These are phyloP conservation scores for Aurantiochytrium sp. DNA, from an alignment of 108 stramenopile genomes.

Conservation along the genomic window DNA sequence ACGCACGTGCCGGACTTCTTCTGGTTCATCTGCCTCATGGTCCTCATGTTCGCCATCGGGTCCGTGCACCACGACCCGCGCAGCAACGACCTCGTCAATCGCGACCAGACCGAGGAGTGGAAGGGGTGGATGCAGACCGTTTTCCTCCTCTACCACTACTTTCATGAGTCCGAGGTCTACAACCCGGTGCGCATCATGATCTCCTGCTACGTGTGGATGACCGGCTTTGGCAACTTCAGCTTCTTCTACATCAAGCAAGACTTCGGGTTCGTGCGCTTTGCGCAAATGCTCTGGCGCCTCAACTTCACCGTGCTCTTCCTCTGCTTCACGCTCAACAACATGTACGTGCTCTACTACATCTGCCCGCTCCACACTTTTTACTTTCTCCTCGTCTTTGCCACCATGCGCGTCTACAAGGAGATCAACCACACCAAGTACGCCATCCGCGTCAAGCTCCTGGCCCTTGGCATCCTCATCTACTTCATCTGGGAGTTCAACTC, in stretches of 20 bases:
- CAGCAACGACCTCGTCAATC: slow-evolving; percentile 65
- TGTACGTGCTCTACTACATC: slow-evolving; percentile 95
- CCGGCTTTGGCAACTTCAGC: slow-evolving; percentile 93
- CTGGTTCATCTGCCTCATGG: slow-evolving; percentile 50
- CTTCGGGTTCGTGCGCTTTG: slow-evolving; percentile 77
- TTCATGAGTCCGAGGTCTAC: slow-evolving; percentile 87
- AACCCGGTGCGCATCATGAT: slow-evolving; percentile 92
- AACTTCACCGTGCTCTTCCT: slow-evolving; percentile 90
- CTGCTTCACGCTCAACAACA: slow-evolving; percentile 80
- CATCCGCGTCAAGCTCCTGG: slow-evolving; percentile 75
- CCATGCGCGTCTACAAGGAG: slow-evolving; percentile 71
- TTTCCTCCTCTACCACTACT: slow-evolving; percentile 95
- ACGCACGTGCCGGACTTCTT: slow-evolving; percentile 47
- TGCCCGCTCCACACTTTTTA: slow-evolving; percentile 95
- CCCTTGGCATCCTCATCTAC: slow-evolving; percentile 73
- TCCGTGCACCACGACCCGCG: background rate
- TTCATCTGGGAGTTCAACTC: slow-evolving; percentile 77
- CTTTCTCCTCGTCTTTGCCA: slow-evolving; percentile 86
- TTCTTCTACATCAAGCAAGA: slow-evolving; percentile 85
- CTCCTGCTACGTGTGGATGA: slow-evolving; percentile 98
- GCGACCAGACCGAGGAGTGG: slow-evolving; percentile 98
- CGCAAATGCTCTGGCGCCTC: slow-evolving; percentile 94
- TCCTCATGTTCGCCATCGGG: slow-evolving; percentile 30
- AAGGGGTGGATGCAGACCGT: slow-evolving; percentile 99
- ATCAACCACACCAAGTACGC: slow-evolving; percentile 80